A percentile compares a stretch with the other conserved stretches of the same genome.
phyloP scores from a whole-genome alignment of 192 early-diverging fungal species.

The Coemansia sp. region DNA sequence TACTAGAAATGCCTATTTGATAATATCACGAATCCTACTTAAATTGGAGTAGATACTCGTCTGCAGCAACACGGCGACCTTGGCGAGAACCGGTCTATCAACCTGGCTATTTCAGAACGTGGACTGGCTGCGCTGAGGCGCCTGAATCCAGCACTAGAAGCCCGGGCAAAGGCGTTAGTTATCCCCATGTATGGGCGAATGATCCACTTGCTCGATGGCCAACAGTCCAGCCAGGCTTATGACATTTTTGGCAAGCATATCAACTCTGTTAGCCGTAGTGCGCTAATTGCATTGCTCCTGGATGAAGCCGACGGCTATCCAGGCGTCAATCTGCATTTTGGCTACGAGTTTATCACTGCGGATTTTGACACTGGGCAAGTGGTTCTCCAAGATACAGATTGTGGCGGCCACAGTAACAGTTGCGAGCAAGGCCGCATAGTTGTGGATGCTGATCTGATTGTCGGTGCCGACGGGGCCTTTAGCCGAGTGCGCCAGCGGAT shows the following conservation, averaged over 20 bases:
- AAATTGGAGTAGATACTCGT: slow-evolving; percentile 58
- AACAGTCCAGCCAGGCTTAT: slow-evolving; percentile 78
- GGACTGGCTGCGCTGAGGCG: slow-evolving; percentile 79
- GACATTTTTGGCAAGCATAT: slow-evolving; percentile 88
- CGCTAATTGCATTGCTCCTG: slow-evolving; percentile 79
- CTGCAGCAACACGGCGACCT: slow-evolving; percentile 57
- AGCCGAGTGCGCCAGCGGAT: slow-evolving; percentile 76
- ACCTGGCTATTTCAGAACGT: slow-evolving; percentile 86
- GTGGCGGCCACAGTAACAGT: slow-evolving; percentile 44
- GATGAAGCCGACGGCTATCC: slow-evolving; percentile 63
- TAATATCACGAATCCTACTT: neutral
- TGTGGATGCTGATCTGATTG: slow-evolving; percentile 69
- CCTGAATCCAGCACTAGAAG: slow-evolving; percentile 66
- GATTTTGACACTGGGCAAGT: slow-evolving; percentile 70
- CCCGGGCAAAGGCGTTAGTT: slow-evolving; percentile 62
- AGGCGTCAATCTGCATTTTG: slow-evolving; percentile 76
- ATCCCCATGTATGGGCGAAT: slow-evolving; percentile 93
- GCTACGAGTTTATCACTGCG: slow-evolving; percentile 63
- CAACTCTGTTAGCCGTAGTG: slow-evolving; percentile 87
- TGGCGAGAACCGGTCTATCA: slow-evolving; percentile 79
- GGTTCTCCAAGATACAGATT: slow-evolving; percentile 24
- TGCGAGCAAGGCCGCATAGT: too few species aligned
- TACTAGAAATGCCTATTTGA: too few species aligned
- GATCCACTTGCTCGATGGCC: slow-evolving; percentile 77
- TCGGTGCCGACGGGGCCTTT: slow-evolving; percentile 89